Evolutionary conservation across 768 basidiomycete genomes (phyloP).

Genomic region (Kwoniella europaea): DNA sequence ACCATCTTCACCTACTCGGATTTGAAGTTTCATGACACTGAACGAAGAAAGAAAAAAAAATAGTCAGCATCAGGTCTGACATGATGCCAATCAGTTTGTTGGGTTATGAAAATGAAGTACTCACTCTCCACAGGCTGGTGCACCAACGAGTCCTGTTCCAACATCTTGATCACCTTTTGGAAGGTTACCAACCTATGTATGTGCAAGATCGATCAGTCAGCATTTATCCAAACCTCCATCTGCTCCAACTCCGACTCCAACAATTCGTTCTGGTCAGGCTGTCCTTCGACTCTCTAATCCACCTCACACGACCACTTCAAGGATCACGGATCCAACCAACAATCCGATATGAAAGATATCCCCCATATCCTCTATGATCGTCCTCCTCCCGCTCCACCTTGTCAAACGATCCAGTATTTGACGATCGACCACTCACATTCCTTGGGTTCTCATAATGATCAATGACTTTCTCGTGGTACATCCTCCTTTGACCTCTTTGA

Average conservation of each 20-base stretch:
- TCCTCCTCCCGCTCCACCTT: neutral
- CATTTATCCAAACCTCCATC: neutral
- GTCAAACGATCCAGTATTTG: neutral
- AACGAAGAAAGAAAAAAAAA: neutral
- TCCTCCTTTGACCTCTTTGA: constrained; percentile 61
- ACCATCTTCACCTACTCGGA: constrained; percentile 84
- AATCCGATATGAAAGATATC: too few relatives aligned
- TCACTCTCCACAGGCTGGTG: constrained; percentile 89
- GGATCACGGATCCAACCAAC: too few relatives aligned
- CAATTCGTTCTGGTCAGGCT: too few relatives aligned
- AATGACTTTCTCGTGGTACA: constrained; percentile 89
- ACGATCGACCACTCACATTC: constrained; percentile 70
- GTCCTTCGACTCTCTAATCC: too few relatives aligned
- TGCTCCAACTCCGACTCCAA: too few relatives aligned
- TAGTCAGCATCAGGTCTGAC: neutral
- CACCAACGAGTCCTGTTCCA: constrained; percentile 96
- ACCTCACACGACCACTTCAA: too few relatives aligned
- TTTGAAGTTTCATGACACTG: constrained; percentile 95
- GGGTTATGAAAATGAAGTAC: constrained; percentile 14
- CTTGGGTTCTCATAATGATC: constrained; percentile 92
- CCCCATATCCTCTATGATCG: too few relatives aligned
- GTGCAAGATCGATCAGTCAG: constrained; percentile 64
- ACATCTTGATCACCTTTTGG: constrained; percentile 90
- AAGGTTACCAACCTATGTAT: constrained; percentile 84
- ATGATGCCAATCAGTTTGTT: too few relatives aligned